Base-by-base conservation (phyloP, 768 basidiomycete species). In the Hemileccinum impolitum region DNA sequence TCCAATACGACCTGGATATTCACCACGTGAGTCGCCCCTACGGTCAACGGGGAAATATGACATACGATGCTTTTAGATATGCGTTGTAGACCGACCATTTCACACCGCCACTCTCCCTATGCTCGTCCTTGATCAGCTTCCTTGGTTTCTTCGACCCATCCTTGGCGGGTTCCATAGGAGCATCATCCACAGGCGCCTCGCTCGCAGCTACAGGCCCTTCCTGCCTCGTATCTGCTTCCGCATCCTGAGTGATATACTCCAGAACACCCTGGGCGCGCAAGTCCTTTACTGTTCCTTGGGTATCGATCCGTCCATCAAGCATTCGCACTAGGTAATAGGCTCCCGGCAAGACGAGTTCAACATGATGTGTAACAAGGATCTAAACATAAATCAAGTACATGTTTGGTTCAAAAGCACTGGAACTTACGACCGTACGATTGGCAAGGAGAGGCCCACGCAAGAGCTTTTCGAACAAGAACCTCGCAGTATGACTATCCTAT, bases 291-390 rank as follows among this genome's bases (percentile, higher is more conserved):
- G 77, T 78, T 6, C 90, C 90, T 60, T 88, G 81, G 1, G 78
- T 76, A 58, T 90, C 88, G 43, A 91, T 81, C 13, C 88, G 80
- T 3, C 90, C 90, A 60, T 91, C 89, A 2, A 89, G 73, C 78
- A 92, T 84, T 23, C 87, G 80, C 7, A 91, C 75, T 3, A 92
- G 68, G 57, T 90, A 90, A 56, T 83, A 60, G 0, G 86, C 79
- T 0, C 81, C 83, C 0, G 89, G 84, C 7, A 90, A 77, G 15
- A 92, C 83, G 1, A 94, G 77, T 43, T 91, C 87, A 23, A 92
- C 83, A 59, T 92, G 90, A 53, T 93, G 90, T 0, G 89, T 90
- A 31, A 93, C 89, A 4, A 86, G 72, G 35, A 85, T 70, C 83
- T 83, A 50, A 3, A 23, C 23, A 25, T 3, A 25, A 18, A 42